phyloP scores from a whole-genome alignment of 805 yeast species.

The Candida silvicultrix region DNA sequence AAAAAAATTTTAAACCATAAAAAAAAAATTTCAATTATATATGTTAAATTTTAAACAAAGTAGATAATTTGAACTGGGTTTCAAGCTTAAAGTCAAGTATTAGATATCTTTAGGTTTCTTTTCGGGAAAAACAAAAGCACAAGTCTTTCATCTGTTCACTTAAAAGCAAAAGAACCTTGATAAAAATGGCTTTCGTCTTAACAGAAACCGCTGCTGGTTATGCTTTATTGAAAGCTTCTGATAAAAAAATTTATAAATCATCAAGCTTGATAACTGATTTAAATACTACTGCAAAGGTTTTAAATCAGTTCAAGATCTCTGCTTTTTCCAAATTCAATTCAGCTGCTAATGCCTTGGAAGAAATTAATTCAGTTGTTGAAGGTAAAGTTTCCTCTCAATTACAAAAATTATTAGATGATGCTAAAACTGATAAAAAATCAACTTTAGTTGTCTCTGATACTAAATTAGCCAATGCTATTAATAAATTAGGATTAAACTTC shows the following conservation, averaged over 20 bases:
- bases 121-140: no score
- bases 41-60: neutral
- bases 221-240: conserved; percentile 95
- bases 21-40: conserved; percentile 1
- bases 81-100: neutral
- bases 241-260: conserved; percentile 92
- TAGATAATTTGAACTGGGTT: no score
- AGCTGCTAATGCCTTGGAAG: conserved; percentile 95
- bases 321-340: conserved; percentile 92
- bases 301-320: conserved; percentile 86
- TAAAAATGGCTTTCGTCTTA: conserved; percentile 73
- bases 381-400: conserved; percentile 89
- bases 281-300: conserved; percentile 76
- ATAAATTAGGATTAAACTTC: conserved; percentile 85
- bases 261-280: conserved; percentile 68
- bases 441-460: conserved; percentile 89
- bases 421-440: conserved; percentile 75
- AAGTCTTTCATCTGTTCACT: no score
- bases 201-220: conserved; percentile 99
- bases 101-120: no score
- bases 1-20: conserved; percentile 1
- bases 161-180: no score
- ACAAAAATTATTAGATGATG: conserved; percentile 66
- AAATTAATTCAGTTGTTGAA: conserved; percentile 85
- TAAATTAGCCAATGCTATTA: conserved; percentile 92